Base-by-base conservation (phyloP, 1,284 basidiomycete species). In the Austroboletus niveus region DNA sequence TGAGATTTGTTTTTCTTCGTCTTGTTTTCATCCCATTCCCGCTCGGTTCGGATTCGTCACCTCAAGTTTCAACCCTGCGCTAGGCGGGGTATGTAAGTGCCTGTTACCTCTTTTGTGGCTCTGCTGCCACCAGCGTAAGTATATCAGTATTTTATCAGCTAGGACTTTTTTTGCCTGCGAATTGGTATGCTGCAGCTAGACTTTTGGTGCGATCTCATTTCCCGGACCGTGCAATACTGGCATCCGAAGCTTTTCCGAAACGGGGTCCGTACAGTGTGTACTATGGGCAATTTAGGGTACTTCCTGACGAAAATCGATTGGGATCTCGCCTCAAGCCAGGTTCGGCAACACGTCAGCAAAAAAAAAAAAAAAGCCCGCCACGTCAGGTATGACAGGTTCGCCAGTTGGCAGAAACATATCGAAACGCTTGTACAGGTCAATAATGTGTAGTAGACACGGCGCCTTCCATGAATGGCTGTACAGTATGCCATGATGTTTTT, bases 1-100 rank as follows among this genome's bases (percentile, higher is more conserved):
- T 70, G 65, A 70, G 65, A 69, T 56, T 57, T 57, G 34, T 67
- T 57, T 49, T 40, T 17, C 49, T 57, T 46, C 24, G 56, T 51
- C 42, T 60, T 59, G 46, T 50, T 57, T 63, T 57, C 56, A 20
- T 53, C 30, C 49, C 53, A 42, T 57, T 45, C 50, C 50, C 48
- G 56, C 47, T 52, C 53, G 45, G 52, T 55, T 68, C 58, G 56
- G 56, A 58, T 57, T 59, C 52, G 41, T 54, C 44, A 40, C 58
- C 51, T 69, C 65, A 66, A 69, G 66, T 63, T 55, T 12, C 44
- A 53, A 42, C 63, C 55, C 62, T 66, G 55, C 60, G 56, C 49
- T 66, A 70, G 62, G 66, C 41, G 49, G 69, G 67, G 65, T 65
- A 49, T 69, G 69, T 67, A 70, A 67, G 65, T 67, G 62, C 66